These are phyloP conservation scores for Wickerhamiella slavikovae DNA, from an alignment of 805 yeast genomes.

Conservation along the genomic window DNA sequence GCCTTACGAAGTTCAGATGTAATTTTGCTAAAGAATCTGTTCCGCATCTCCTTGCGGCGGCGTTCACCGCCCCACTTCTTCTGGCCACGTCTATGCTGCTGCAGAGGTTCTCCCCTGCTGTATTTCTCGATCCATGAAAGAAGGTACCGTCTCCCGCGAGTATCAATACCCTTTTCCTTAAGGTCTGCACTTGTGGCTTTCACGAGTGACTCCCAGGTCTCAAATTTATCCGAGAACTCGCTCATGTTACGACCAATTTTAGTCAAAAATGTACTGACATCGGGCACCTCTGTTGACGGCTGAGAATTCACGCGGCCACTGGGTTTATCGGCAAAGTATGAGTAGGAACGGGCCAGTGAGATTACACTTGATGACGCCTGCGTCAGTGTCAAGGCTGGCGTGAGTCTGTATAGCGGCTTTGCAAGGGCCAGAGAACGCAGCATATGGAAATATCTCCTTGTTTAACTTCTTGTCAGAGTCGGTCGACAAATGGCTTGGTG, in stretches of 20 bases:
- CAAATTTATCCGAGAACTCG: constrained; percentile 51
- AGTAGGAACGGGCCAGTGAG: too few species aligned
- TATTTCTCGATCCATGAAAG: constrained; percentile 52
- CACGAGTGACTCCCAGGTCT: constrained; percentile 54
- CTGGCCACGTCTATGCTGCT: constrained; percentile 42
- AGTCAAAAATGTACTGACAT: constrained; percentile 50
- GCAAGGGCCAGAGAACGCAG: too few species aligned
- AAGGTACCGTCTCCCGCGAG: constrained; percentile 42
- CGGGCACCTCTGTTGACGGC: constrained; percentile 38
- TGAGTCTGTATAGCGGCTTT: too few species aligned
- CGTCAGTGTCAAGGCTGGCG: too few species aligned
- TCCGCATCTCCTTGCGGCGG: constrained; percentile 42
- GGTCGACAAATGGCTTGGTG: too few species aligned
- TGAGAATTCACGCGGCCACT: background rate
- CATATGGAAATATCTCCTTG: too few species aligned
- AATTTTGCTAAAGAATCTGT: constrained; percentile 20
- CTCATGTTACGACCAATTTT: constrained; percentile 56
- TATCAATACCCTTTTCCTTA: constrained; percentile 62
- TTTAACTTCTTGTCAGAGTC: too few species aligned
- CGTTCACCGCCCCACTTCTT: constrained; percentile 80
- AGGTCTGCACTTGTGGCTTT: constrained; percentile 30
- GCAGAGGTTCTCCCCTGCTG: constrained; percentile 32
- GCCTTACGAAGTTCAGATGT: constrained; percentile 13
- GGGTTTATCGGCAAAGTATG: too few species aligned
- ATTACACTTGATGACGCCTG: background rate